Percentiles rank a stretch among this genome's conserved stretches.
Evolutionary conservation across 1,139 yeast genomes (phyloP).

Genomic region (Debaryomyces fabryi): DNA sequence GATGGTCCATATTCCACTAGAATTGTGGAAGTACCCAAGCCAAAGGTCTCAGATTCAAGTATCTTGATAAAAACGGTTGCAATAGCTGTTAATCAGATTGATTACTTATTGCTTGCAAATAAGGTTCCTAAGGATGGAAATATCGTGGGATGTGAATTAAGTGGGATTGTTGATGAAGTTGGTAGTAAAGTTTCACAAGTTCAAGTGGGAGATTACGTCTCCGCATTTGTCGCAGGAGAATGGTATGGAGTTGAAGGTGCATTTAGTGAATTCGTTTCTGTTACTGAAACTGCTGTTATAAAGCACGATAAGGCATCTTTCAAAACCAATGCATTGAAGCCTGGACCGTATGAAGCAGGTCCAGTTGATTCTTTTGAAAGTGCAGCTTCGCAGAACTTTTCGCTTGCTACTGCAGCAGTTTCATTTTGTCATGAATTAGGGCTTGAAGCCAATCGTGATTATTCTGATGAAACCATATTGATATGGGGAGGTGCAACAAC

Average conservation of each 20-base stretch:
- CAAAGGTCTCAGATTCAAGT: constrained; percentile 40
- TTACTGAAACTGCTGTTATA: constrained; percentile 18
- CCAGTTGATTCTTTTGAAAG: constrained; percentile 20
- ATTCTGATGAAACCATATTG: constrained; percentile 28
- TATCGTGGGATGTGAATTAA: constrained; percentile 30
- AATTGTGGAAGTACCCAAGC: constrained; percentile 33
- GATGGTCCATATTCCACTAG: neutral
- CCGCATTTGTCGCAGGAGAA: constrained; percentile 25
- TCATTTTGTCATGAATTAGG: constrained; percentile 28
- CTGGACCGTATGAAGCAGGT: constrained; percentile 12
- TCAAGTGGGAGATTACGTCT: constrained; percentile 28
- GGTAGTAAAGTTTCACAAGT: constrained; percentile 27
- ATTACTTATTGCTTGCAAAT: constrained; percentile 36
- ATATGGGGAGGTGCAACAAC: constrained; percentile 33
- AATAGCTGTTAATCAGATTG: constrained; percentile 71
- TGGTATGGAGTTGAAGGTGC: constrained; percentile 19
- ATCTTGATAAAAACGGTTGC: constrained; percentile 59
- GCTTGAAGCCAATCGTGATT: constrained; percentile 25
- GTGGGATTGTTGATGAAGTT: constrained; percentile 32
- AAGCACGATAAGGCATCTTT: constrained; percentile 15
- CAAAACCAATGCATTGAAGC: constrained; percentile 8
- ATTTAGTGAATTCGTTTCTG: constrained; percentile 26
- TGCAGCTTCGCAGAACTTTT: constrained; percentile 62
- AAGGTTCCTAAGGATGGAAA: constrained; percentile 12
- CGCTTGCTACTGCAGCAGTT: constrained; percentile 51